Evolutionary conservation across 176 grass and related monocot species (phyloP).

Genomic region (Poa annua): DNA sequence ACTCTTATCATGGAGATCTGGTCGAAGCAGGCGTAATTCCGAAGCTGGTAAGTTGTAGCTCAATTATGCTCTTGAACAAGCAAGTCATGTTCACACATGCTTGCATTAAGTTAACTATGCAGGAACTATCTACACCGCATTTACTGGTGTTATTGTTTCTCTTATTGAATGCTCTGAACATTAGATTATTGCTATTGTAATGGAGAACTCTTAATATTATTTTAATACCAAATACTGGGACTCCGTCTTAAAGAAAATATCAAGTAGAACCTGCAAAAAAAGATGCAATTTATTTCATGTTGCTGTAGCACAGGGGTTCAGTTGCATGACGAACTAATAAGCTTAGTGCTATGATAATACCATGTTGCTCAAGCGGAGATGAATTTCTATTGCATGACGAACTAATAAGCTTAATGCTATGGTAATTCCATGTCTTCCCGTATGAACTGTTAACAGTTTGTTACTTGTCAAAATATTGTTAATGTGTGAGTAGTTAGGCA

Average conservation of each 20-base stretch:
- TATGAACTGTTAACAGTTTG: not conserved
- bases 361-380: not conserved
- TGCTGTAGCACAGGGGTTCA: not conserved
- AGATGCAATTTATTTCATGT: constrained; percentile 20
- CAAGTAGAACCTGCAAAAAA: not conserved
- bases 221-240: constrained; percentile 10
- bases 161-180: not conserved
- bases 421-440: not conserved
- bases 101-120: not conserved
- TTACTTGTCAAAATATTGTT: constrained; percentile 7
- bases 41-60: constrained; percentile 57
- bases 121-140: not conserved
- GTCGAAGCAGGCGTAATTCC: constrained; percentile 69
- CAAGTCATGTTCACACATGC: not conserved
- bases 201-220: not conserved
- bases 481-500: not conserved
- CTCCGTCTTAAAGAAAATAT: constrained; percentile 7
- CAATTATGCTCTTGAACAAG: not conserved
- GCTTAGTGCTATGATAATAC: not conserved
- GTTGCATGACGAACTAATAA: not conserved
- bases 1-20: constrained; percentile 48
- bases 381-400: not conserved
- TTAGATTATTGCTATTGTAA: not conserved
- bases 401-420: not conserved
- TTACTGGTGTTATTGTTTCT: constrained; percentile 7